Base-by-base conservation (phyloP, 1,139 yeast species). In the Nakaseomyces delphensis region DNA sequence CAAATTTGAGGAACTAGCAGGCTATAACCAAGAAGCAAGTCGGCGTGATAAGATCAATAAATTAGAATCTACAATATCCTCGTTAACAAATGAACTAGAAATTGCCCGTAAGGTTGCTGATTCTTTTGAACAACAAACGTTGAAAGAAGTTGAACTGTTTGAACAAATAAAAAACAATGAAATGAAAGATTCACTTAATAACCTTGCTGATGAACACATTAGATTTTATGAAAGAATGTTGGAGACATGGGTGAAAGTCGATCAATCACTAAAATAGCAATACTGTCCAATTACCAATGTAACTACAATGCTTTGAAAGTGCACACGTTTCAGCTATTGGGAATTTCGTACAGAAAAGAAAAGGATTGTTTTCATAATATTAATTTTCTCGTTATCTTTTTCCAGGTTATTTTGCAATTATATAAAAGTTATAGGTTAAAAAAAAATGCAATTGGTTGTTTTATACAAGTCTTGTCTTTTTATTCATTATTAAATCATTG, bases 81-180 rank as follows among this genome's bases (percentile, higher is more conserved):
- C 70, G 19, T 77, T 85, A 46, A 73, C 68, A 11, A 58, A 59
- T 11, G 85, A 78, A 48, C 71, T 79, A 38, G 77, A 77, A 19
- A 71, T 76, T 42, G 85, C 94, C 11, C 79, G 78, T 54, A 70
- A 76, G 51, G 77, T 85, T 7, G 81, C 85, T 31, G 81, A 80
- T 50, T 79, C 79, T 45, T 80, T 76, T 56, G 87, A 82, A 51
- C 72, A 70, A 43, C 78, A 77, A 48, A 72, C 82, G 1, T 53
- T 77, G 37, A 72, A 74, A 45, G 98, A 91, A 59, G 83, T 85
- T 50, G 79, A 82, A 6, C 75, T 81, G 49, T 89, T 94, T 71
- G 95, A 91, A 53, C 71, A 70, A 31, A 83, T 85, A 52, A 89
- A 87, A 61, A 76, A 84, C 35, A 67, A 71, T 31, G 97, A 91